Percentiles rank a stretch among this genome's conserved stretches.
These are phyloP conservation scores for Fusarium torreyae DNA, from an alignment of 2,329 filamentous ascomycete species.

Conservation along the genomic window DNA sequence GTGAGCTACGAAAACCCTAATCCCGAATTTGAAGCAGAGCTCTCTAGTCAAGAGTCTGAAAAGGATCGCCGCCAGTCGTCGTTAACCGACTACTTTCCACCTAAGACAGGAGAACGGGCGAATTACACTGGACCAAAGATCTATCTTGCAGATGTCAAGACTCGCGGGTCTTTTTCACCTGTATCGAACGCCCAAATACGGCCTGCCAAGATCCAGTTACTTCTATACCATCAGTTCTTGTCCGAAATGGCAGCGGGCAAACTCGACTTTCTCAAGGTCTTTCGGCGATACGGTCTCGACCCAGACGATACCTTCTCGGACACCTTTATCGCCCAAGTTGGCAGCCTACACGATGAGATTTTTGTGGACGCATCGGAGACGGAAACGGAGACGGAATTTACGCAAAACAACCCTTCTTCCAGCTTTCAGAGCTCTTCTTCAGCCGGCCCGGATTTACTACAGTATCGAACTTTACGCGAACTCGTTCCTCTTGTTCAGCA, in stretches of 20 bases:
- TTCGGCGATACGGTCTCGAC: conserved; percentile 80
- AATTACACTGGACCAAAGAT: conserved; percentile 52
- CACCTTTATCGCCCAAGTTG: conserved; percentile 82
- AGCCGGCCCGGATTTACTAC: conserved; percentile 56
- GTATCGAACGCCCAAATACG: conserved; percentile 76
- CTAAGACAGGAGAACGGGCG: conserved; percentile 21
- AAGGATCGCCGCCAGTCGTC: conserved; percentile 54
- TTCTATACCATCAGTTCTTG: conserved; percentile 91
- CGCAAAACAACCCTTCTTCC: conserved; percentile 26
- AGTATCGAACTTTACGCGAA: conserved; percentile 65
- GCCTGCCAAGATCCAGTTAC: conserved; percentile 87
- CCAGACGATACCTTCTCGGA: conserved; percentile 80
- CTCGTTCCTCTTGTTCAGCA: conserved; percentile 62
- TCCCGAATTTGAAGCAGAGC: conserved; percentile 74
- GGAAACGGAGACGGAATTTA: conserved; percentile 26
- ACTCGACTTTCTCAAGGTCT: conserved; percentile 78
- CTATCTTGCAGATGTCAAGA: conserved; percentile 95
- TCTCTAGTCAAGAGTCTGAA: conserved; percentile 56
- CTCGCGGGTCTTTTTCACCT: conserved; percentile 77
- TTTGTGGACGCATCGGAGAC: conserved; percentile 68
- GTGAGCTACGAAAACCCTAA: conserved; percentile 85
- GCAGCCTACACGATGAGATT: conserved; percentile 75
- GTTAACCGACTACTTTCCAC: conserved; percentile 60
- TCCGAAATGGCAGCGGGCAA: conserved; percentile 79
- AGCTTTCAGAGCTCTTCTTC: conserved; percentile 41